Conservation (phyloP, 2,329 filamentous ascomycete species). For the Elsinoe necatrix region DNA sequence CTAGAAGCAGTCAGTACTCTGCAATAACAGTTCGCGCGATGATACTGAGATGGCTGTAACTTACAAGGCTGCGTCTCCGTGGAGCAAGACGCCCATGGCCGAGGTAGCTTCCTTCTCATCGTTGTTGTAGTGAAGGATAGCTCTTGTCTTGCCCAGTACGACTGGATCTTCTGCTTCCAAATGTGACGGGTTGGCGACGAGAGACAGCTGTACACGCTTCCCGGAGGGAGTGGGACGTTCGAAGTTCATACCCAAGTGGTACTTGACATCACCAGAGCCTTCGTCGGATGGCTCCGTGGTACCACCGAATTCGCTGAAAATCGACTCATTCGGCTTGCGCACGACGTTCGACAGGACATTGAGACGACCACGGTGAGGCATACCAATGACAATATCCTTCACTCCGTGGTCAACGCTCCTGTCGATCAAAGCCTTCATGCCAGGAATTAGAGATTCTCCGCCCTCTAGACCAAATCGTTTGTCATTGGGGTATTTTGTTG, state of each 20-base stretch:
- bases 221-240: constrained; percentile 96
- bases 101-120: constrained; percentile 82
- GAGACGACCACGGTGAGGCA: constrained; percentile 96
- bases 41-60: no score
- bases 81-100: constrained; percentile 91
- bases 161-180: constrained; percentile 97
- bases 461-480: constrained; percentile 98
- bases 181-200: constrained; percentile 97
- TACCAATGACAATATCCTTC: constrained; percentile 98
- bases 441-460: constrained; percentile 90
- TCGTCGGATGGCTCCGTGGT: constrained; percentile 82
- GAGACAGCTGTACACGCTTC: constrained; percentile 97
- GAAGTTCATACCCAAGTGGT: constrained; percentile 99
- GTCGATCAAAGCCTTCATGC: constrained; percentile 99
- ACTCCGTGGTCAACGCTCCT: constrained; percentile 96
- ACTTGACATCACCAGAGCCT: constrained; percentile 97
- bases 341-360: constrained; percentile 98
- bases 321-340: constrained; percentile 97
- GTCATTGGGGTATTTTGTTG: constrained; percentile 98
- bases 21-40: no score
- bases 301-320: constrained; percentile 96
- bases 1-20: no score
- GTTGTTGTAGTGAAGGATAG: constrained; percentile 98
- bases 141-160: constrained; percentile 91
- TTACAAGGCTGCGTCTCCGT: constrained; percentile 98